Percentiles rank a stretch among this genome's conserved stretches.
Evolutionary conservation across 2,329 filamentous ascomycete genomes (phyloP).

Genomic region (Epichloe bromicola): DNA sequence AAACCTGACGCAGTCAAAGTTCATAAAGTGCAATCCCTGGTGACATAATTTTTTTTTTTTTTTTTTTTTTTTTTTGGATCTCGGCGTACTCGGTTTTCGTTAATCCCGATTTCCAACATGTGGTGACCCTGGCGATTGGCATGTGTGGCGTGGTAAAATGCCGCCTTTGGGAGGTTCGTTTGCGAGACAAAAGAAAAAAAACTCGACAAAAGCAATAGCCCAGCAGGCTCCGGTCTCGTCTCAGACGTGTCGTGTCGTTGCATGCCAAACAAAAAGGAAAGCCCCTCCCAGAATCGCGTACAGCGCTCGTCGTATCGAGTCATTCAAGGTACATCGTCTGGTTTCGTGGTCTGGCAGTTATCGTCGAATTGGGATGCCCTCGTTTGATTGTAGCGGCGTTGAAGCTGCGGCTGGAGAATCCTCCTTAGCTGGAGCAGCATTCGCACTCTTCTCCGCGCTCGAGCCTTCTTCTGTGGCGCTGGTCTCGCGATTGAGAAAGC

Average conservation of each 20-base stretch:
- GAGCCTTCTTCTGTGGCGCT: slow-evolving; percentile 43
- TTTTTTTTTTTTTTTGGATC: neutral
- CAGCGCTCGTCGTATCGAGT: neutral
- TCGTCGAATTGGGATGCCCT: slow-evolving; percentile 51
- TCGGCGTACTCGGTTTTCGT: neutral
- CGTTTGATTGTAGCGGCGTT: slow-evolving; percentile 13
- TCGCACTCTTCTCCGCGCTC: neutral
- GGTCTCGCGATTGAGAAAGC: slow-evolving; percentile 72
- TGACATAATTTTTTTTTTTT: neutral
- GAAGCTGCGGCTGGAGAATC: slow-evolving; percentile 22
- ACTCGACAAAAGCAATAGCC: neutral
- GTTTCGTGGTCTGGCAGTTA: slow-evolving; percentile 18
- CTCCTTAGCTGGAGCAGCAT: slow-evolving; percentile 19
- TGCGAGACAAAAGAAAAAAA: slow-evolving; percentile 1
- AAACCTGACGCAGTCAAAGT: neutral
- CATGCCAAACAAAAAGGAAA: neutral
- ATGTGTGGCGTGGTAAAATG: slow-evolving; percentile 4
- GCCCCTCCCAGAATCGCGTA: neutral
- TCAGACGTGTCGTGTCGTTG: neutral
- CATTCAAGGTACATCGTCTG: neutral
- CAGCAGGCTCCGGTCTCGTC: neutral
- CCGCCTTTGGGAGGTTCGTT: slow-evolving; percentile 4
- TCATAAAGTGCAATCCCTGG: neutral
- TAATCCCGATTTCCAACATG: neutral
- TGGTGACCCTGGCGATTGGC: neutral